phyloP scores from a whole-genome alignment of 2,329 filamentous ascomycete species.

The Stagonosporopsis cucurbitacearum region DNA sequence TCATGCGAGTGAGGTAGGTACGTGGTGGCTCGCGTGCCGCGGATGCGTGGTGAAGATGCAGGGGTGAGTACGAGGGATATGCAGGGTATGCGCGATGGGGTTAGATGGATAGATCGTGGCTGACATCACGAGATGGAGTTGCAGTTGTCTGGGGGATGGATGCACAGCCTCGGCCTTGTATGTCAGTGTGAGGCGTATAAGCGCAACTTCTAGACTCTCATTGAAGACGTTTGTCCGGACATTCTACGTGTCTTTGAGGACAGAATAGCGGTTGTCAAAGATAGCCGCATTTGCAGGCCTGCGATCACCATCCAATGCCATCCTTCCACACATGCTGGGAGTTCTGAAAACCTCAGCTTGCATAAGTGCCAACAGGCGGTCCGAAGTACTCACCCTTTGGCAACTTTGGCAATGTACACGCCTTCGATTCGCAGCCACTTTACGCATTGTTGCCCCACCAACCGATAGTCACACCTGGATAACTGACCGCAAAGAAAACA shows the following conservation, averaged over 20 bases:
- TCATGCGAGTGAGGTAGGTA: background rate
- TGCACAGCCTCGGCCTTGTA: background rate
- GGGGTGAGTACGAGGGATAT: background rate
- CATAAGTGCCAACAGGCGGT: background rate
- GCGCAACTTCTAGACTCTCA: too few relatives aligned
- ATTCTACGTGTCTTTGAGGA: too few relatives aligned
- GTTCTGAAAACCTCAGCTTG: background rate
- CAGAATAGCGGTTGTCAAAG: too few relatives aligned
- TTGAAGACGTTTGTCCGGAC: too few relatives aligned
- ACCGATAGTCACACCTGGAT: slow-evolving; percentile 51
- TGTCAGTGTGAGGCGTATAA: background rate
- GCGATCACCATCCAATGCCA: too few relatives aligned
- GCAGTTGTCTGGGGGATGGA: background rate
- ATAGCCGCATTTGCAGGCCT: too few relatives aligned
- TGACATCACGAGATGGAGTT: background rate
- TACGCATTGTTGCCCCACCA: slow-evolving; percentile 42
- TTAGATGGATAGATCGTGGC: background rate
- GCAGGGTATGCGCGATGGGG: background rate
- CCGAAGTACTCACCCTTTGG: slow-evolving; percentile 1
- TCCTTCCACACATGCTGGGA: too few relatives aligned
- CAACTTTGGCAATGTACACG: background rate
- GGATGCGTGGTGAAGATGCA: background rate
- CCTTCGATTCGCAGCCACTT: background rate
- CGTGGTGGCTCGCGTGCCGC: slow-evolving; percentile 1
- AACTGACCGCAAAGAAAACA: slow-evolving; percentile 62